phyloP scores from a whole-genome alignment of 140 eudicot species.

The Flaveria floridana region DNA sequence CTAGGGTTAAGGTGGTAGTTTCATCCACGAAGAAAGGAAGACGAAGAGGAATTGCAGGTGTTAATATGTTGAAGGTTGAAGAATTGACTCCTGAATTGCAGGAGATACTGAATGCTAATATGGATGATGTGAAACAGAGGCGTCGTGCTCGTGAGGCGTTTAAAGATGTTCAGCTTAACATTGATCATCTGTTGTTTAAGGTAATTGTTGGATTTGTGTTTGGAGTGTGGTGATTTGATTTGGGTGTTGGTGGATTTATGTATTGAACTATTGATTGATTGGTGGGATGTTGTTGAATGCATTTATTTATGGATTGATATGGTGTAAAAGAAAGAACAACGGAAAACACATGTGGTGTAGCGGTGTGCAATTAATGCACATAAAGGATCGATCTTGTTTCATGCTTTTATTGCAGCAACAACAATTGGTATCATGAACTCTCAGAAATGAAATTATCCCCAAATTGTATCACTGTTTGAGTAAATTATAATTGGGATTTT shows the following conservation, averaged over 20 bases:
- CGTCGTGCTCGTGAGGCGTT: slow-evolving; percentile 93
- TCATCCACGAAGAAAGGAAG: slow-evolving; percentile 4
- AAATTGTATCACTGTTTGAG: slow-evolving; percentile 13
- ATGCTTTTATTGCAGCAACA: slow-evolving; percentile 20
- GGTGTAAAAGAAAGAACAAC: too few species aligned
- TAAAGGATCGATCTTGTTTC: not conserved
- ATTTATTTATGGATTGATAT: slow-evolving; percentile 19
- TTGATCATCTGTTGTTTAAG: slow-evolving; percentile 90
- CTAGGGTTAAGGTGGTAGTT: slow-evolving; percentile 20
- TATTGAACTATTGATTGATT: slow-evolving; percentile 10
- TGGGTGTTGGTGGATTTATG: slow-evolving; percentile 11
- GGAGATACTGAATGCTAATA: slow-evolving; percentile 59
- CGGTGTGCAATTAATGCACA: not conserved
- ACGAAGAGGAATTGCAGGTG: slow-evolving; percentile 26
- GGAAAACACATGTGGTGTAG: too few species aligned
- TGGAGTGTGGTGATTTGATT: not conserved
- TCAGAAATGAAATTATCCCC: not conserved
- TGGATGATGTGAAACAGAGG: slow-evolving; percentile 70
- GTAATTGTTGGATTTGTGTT: slow-evolving; percentile 34
- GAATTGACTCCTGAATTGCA: slow-evolving; percentile 40
- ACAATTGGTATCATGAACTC: not conserved
- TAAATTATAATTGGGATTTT: not conserved
- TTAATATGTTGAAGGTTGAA: slow-evolving; percentile 35
- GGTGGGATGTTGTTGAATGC: slow-evolving; percentile 29
- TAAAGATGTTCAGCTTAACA: slow-evolving; percentile 80